A percentile compares a stretch with the other conserved stretches of the same genome.
These are phyloP conservation scores for Phragmites australis DNA, from an alignment of 176 grass and related monocot species.

Conservation along the genomic window DNA sequence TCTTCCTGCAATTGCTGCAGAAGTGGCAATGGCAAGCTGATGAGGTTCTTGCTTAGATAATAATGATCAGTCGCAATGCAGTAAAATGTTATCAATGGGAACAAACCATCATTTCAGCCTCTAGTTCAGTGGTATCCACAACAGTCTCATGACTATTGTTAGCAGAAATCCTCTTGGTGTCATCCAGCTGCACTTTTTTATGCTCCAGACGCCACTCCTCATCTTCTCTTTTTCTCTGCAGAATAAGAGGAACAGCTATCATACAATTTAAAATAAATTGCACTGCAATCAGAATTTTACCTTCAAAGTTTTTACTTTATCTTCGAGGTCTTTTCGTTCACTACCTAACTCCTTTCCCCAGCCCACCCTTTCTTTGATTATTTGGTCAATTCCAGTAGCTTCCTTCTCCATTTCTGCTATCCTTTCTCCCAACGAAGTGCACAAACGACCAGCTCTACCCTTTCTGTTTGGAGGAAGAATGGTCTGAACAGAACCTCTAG, in stretches of 20 bases:
- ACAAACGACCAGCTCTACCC: constrained; percentile 57
- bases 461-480: constrained; percentile 62
- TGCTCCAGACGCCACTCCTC: constrained; percentile 46
- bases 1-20: constrained; percentile 60
- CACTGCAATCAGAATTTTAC: constrained; percentile 42
- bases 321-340: constrained; percentile 35
- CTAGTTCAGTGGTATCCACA: constrained; percentile 64
- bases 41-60: constrained; percentile 29
- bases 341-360: constrained; percentile 33
- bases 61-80: neutral
- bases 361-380: constrained; percentile 36
- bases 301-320: constrained; percentile 54
- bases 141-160: constrained; percentile 45
- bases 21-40: constrained; percentile 19
- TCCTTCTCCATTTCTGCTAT: constrained; percentile 58
- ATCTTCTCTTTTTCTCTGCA: constrained; percentile 55
- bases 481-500: constrained; percentile 67
- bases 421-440: constrained; percentile 64
- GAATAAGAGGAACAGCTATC: constrained; percentile 15
- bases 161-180: constrained; percentile 57
- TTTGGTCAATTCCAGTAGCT: constrained; percentile 45
- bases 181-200: constrained; percentile 59
- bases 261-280: constrained; percentile 5
- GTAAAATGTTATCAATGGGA: constrained; percentile 31
- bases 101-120: constrained; percentile 71